These are phyloP conservation scores for Lepidium sativum DNA, from an alignment of 345 rosid species.

Conservation along the genomic window DNA sequence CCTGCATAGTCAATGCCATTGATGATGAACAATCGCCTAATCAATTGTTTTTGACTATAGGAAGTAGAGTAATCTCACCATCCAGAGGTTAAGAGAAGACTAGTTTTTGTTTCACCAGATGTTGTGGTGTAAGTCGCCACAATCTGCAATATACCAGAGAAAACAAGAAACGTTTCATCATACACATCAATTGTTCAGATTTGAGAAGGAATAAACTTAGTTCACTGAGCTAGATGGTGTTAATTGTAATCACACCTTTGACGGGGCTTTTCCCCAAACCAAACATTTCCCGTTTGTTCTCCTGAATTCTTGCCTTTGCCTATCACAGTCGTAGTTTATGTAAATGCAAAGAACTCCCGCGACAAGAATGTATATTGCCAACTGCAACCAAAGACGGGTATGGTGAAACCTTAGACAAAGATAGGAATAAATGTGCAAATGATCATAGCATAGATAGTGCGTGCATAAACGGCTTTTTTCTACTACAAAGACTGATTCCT, in stretches of 20 bases:
- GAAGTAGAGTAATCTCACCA: slow-evolving; percentile 44
- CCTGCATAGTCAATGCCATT: slow-evolving; percentile 39
- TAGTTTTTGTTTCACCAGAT: slow-evolving; percentile 78
- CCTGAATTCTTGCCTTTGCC: slow-evolving; percentile 98
- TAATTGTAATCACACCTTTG: slow-evolving; percentile 49
- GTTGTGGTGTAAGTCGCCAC: slow-evolving; percentile 68
- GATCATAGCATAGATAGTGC: neutral
- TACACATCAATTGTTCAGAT: neutral
- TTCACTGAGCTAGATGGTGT: neutral
- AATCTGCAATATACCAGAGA: slow-evolving; percentile 40
- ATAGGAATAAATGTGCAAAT: neutral
- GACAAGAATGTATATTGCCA: slow-evolving; percentile 65
- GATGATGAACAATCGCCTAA: neutral
- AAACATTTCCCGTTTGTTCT: slow-evolving; percentile 83
- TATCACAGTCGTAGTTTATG: slow-evolving; percentile 94
- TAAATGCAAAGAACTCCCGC: slow-evolving; percentile 91
- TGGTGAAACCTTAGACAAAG: neutral
- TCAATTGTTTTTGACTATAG: neutral
- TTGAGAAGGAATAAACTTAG: neutral
- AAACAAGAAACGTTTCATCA: neutral
- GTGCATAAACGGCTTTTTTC: neutral
- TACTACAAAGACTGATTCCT: neutral
- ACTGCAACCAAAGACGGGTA: slow-evolving; percentile 36
- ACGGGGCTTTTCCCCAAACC: slow-evolving; percentile 94
- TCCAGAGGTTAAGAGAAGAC: slow-evolving; percentile 93